Percentiles rank a stretch among this genome's conserved stretches.
phyloP scores from a whole-genome alignment of 805 yeast species.

The Candida pseudoglaebosa region DNA sequence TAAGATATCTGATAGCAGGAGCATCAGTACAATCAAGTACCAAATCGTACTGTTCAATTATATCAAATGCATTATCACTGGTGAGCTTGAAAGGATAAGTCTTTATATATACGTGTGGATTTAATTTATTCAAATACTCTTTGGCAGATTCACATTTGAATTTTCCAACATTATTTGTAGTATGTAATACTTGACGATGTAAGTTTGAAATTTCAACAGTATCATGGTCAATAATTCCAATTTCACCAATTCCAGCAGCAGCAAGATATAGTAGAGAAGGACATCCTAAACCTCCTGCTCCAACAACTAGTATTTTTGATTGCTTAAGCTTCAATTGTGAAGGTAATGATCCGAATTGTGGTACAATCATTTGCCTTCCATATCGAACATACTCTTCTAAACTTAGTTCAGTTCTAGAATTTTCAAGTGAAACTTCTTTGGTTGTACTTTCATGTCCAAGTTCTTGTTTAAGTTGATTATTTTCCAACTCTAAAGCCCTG shows the following conservation, averaged over 20 bases:
- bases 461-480: constrained; percentile 9
- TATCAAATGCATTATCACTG: constrained; percentile 56
- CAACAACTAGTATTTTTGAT: constrained; percentile 69
- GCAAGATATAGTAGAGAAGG: constrained; percentile 82
- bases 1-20: constrained; percentile 80
- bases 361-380: constrained; percentile 95
- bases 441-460: neutral
- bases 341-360: constrained; percentile 55
- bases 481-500: constrained; percentile 16
- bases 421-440: neutral
- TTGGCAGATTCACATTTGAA: constrained; percentile 80
- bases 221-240: constrained; percentile 89
- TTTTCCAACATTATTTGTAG: constrained; percentile 60
- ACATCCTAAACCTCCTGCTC: constrained; percentile 97
- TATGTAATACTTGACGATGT: constrained; percentile 86
- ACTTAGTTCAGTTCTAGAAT: constrained; percentile 17
- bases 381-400: constrained; percentile 75
- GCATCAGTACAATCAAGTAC: constrained; percentile 94
- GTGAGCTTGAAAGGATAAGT: constrained; percentile 52
- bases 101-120: constrained; percentile 60
- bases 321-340: constrained; percentile 55
- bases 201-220: constrained; percentile 78
- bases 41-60: constrained; percentile 64
- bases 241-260: constrained; percentile 81
- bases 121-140: constrained; percentile 46